Conservation (phyloP, 352 stramenopile genomes). For the Phytopythium boreale region DNA sequence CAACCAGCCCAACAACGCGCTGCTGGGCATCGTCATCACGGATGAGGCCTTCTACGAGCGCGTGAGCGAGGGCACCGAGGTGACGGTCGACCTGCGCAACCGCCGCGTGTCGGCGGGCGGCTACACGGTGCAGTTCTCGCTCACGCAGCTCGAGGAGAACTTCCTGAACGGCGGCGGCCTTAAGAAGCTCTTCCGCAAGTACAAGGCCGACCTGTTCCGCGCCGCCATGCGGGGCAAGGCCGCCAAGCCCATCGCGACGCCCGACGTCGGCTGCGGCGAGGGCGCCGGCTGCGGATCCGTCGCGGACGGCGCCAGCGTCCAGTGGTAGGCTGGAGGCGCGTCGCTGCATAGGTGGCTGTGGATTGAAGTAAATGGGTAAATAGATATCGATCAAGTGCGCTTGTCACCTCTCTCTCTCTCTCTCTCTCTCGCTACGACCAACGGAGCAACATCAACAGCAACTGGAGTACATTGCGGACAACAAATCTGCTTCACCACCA, state of each 20-base stretch:
- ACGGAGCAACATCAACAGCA: not conserved
- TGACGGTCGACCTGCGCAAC: conserved; percentile 71
- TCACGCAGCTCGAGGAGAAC: conserved; percentile 78
- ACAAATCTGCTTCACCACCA: conserved; percentile 24
- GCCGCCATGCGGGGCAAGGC: conserved; percentile 77
- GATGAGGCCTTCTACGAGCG: conserved; percentile 79
- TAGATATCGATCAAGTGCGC: conserved; percentile 3
- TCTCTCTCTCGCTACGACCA: not conserved
- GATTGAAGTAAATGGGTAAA: not conserved
- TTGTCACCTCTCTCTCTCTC: no score
- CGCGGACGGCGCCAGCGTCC: conserved; percentile 10
- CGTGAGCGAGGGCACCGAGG: conserved; percentile 56
- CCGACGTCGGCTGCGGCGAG: conserved; percentile 58
- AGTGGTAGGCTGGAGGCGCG: conserved; percentile 15
- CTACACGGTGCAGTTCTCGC: conserved; percentile 61
- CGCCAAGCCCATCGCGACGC: conserved; percentile 43
- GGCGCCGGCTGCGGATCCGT: conserved; percentile 11
- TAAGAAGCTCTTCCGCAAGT: conserved; percentile 74
- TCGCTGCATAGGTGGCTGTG: not conserved
- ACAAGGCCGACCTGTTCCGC: conserved; percentile 84
- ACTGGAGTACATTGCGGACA: no score
- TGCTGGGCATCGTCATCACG: conserved; percentile 78
- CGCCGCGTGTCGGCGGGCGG: conserved; percentile 56
- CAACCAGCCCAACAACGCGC: conserved; percentile 83
- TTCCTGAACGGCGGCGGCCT: conserved; percentile 78